phyloP scores from a whole-genome alignment of 1,284 basidiomycete genomes.

The Athelia psychrophila region DNA sequence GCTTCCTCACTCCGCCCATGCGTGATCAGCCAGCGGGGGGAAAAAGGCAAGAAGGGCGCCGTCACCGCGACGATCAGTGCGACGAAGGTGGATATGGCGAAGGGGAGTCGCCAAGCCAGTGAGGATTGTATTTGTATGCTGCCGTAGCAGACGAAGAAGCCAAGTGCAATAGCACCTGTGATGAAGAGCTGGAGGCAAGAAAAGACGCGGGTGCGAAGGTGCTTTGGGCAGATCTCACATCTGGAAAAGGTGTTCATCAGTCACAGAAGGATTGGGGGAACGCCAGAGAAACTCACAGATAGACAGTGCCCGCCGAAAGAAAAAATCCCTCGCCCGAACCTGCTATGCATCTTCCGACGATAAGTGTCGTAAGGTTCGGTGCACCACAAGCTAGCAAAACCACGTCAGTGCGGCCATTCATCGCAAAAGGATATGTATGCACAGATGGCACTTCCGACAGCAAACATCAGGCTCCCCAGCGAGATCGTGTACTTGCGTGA shows the following conservation, averaged over 20 bases:
- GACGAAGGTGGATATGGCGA: background rate
- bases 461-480: background rate
- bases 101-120: background rate
- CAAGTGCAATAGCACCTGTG: background rate
- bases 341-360: background rate
- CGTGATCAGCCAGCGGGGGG: background rate
- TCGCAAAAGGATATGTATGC: too few species aligned
- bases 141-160: background rate
- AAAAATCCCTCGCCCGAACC: background rate
- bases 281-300: too few species aligned
- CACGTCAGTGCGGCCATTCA: too few species aligned
- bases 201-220: background rate
- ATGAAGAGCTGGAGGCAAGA: background rate
- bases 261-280: too few species aligned
- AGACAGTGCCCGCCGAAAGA: background rate
- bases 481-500: background rate
- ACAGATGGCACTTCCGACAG: background rate
- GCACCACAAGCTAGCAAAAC: too few species aligned
- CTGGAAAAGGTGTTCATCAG: too few species aligned
- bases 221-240: background rate
- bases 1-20: background rate
- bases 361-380: background rate
- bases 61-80: background rate
- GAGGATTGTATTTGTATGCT: background rate
- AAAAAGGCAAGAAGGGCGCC: background rate